Conservation (phyloP, 2,329 filamentous ascomycete species). For the Fusarium guadeloupense region DNA sequence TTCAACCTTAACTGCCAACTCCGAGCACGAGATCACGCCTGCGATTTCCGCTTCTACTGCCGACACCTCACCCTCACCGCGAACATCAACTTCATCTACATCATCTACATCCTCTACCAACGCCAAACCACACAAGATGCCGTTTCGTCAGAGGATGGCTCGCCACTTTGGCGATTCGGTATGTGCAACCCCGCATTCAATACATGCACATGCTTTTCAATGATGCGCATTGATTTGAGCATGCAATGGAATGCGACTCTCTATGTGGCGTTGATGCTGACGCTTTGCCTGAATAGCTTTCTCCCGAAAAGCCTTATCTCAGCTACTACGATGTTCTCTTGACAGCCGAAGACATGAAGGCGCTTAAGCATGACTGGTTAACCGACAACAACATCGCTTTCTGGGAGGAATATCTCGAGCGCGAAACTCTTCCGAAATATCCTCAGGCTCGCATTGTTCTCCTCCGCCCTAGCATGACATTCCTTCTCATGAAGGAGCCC, state of each 20-base stretch:
- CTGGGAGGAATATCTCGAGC: conserved; percentile 97
- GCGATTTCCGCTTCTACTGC: conserved; percentile 22
- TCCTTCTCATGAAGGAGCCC: conserved; percentile 82
- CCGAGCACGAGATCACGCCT: conserved; percentile 33
- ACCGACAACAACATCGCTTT: conserved; percentile 98
- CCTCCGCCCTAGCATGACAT: conserved; percentile 90
- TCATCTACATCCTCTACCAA: conserved; percentile 24
- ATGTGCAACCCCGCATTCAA: conserved; percentile 42
- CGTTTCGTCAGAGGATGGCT: conserved; percentile 54
- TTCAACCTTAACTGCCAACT: conserved; percentile 34
- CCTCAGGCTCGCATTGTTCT: conserved; percentile 88
- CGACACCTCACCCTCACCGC: conserved; percentile 21
- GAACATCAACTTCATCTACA: conserved; percentile 18
- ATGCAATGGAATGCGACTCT: conserved; percentile 11
- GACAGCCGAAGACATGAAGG: conserved; percentile 87
- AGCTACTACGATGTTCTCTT: conserved; percentile 61
- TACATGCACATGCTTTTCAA: conserved; percentile 12
- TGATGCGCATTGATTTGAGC: conserved; percentile 8
- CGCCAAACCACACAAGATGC: conserved; percentile 46
- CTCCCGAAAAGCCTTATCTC: conserved; percentile 51
- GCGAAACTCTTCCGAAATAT: conserved; percentile 82
- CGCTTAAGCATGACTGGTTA: conserved; percentile 91
- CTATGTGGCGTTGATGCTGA: conserved; percentile 15
- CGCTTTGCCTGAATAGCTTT: conserved; percentile 55
- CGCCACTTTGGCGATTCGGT: conserved; percentile 60